phyloP scores from a whole-genome alignment of 2,329 filamentous ascomycete species.

The Huntiella savannae region DNA sequence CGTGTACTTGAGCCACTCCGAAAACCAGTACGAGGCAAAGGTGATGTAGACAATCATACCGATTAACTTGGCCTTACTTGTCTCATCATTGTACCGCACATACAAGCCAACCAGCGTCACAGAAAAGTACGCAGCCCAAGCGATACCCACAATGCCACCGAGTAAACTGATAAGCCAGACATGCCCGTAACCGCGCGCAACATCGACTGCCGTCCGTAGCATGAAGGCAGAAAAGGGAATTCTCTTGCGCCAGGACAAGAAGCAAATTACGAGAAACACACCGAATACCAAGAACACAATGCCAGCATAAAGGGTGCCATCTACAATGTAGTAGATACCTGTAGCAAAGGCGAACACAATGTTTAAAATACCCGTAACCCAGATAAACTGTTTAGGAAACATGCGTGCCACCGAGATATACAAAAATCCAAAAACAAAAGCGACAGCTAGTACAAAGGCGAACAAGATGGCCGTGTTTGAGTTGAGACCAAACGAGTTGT shows the following conservation, averaged over 20 bases:
- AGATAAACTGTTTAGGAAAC: slow-evolving; percentile 82
- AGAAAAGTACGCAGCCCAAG: slow-evolving; percentile 68
- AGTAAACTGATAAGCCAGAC: slow-evolving; percentile 73
- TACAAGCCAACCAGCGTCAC: slow-evolving; percentile 77
- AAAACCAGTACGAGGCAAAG: slow-evolving; percentile 86
- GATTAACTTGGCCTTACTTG: slow-evolving; percentile 51
- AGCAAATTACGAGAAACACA: slow-evolving; percentile 64
- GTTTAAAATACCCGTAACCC: slow-evolving; percentile 78
- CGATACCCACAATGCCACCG: slow-evolving; percentile 57
- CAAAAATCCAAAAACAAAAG: slow-evolving; percentile 55
- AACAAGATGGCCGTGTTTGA: slow-evolving; percentile 80
- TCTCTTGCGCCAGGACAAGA: slow-evolving; percentile 72
- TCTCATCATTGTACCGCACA: slow-evolving; percentile 54
- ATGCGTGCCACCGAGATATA: slow-evolving; percentile 60
- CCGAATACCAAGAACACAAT: slow-evolving; percentile 74
- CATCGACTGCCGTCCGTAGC: slow-evolving; percentile 70
- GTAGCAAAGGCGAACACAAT: slow-evolving; percentile 70
- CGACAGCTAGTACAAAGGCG: slow-evolving; percentile 55
- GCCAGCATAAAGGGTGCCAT: slow-evolving; percentile 61
- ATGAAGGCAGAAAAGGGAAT: slow-evolving; percentile 86
- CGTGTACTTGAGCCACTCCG: slow-evolving; percentile 84
- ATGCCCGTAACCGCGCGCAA: slow-evolving; percentile 67
- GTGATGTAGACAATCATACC: slow-evolving; percentile 73
- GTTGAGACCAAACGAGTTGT: slow-evolving; percentile 48
- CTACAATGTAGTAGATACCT: slow-evolving; percentile 65